These are phyloP conservation scores for Phytophthora syringae DNA, from an alignment of 352 stramenopile genomes.

Conservation along the genomic window DNA sequence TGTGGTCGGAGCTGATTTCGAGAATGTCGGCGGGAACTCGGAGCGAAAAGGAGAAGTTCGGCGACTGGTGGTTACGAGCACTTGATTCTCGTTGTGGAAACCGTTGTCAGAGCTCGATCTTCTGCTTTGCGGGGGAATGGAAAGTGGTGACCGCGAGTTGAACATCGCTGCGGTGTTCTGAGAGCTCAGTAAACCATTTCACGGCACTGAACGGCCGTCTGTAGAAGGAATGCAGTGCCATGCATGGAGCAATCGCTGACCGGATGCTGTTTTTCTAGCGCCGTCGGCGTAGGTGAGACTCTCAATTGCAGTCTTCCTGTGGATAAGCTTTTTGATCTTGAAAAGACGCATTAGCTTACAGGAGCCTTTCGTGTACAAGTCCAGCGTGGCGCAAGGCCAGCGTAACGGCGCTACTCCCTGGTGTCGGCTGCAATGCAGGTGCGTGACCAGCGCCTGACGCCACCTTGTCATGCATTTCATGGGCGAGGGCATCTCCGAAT, in stretches of 20 bases:
- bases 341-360: constrained; percentile 41
- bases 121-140: constrained; percentile 12
- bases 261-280: constrained; percentile 19
- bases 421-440: background rate
- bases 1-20: constrained; percentile 14
- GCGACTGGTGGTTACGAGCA: constrained; percentile 15
- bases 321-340: constrained; percentile 14
- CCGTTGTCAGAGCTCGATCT: constrained; percentile 7
- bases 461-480: background rate
- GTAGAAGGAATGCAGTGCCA: constrained; percentile 14
- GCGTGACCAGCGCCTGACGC: constrained; percentile 13
- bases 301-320: constrained; percentile 18
- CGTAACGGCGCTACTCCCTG: constrained; percentile 20
- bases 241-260: background rate
- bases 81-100: constrained; percentile 30
- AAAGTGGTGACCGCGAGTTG: constrained; percentile 32
- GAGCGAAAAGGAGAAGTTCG: background rate
- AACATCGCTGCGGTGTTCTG: constrained; percentile 1
- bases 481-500: background rate
- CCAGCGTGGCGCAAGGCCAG: constrained; percentile 4
- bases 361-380: constrained; percentile 29
- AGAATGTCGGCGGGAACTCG: constrained; percentile 18
- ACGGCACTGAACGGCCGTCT: constrained; percentile 24
- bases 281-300: background rate
- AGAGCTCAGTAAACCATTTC: constrained; percentile 28